A percentile compares a stretch with the other conserved stretches of the same genome.
phyloP scores from a whole-genome alignment of 805 yeast species.

The Lachancea sp. region DNA sequence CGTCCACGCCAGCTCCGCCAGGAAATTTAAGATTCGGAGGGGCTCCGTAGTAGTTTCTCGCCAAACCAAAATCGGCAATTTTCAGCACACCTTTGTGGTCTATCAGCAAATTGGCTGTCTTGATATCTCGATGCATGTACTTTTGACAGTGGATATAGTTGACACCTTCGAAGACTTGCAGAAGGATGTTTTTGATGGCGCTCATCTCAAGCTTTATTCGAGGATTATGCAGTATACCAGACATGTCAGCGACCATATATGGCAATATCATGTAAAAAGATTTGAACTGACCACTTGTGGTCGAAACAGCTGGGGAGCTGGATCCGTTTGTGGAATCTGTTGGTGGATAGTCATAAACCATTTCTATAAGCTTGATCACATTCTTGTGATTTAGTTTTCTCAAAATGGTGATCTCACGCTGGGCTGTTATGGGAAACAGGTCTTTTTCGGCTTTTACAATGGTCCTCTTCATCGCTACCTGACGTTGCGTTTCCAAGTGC shows the following conservation, averaged over 20 bases:
- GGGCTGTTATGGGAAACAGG: constrained; percentile 89
- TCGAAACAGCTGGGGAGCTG: constrained; percentile 18
- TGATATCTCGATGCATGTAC: constrained; percentile 82
- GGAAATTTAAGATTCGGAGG: constrained; percentile 45
- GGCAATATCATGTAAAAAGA: constrained; percentile 83
- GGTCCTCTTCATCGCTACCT: constrained; percentile 84
- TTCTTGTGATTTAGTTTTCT: constrained; percentile 64
- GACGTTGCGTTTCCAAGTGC: constrained; percentile 39
- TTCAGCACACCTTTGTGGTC: constrained; percentile 72
- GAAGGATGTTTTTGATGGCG: constrained; percentile 77
- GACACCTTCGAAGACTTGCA: constrained; percentile 72
- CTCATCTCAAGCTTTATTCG: constrained; percentile 50
- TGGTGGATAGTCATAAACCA: constrained; percentile 52
- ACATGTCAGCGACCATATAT: constrained; percentile 85
- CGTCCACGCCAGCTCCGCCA: constrained; percentile 39
- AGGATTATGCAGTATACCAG: constrained; percentile 83
- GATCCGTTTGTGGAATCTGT: constrained; percentile 11
- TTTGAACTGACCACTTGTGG: constrained; percentile 21
- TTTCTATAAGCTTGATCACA: constrained; percentile 69
- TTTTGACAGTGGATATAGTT: constrained; percentile 59
- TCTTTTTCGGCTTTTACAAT: constrained; percentile 43
- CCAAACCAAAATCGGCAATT: constrained; percentile 94
- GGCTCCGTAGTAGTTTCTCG: constrained; percentile 62
- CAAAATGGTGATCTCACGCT: constrained; percentile 82
- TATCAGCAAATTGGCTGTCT: constrained; percentile 89